phyloP scores from a whole-genome alignment of 2,329 filamentous ascomycete genomes.

The Akanthomyces lecanii region DNA sequence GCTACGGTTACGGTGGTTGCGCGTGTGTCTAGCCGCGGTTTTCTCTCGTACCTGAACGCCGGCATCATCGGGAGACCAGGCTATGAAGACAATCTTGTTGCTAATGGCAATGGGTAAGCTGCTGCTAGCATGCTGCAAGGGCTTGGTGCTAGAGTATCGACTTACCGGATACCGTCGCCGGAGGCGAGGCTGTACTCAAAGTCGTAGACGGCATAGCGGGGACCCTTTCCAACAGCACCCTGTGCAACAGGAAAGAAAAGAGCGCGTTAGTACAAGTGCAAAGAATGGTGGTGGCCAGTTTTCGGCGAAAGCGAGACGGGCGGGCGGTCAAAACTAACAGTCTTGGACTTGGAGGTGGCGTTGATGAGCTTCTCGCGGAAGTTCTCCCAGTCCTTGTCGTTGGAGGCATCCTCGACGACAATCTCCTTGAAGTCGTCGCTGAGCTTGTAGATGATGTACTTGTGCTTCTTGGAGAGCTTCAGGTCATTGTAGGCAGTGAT shows the following conservation, averaged over 20 bases:
- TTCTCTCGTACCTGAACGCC: constrained; percentile 60
- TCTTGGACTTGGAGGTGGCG: constrained; percentile 68
- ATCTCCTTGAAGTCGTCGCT: constrained; percentile 79
- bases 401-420: constrained; percentile 70
- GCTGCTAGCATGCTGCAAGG: constrained; percentile 18
- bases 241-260: constrained; percentile 25
- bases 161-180: constrained; percentile 68
- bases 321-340: constrained; percentile 40
- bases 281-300: not conserved
- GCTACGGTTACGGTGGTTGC: not conserved
- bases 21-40: not conserved
- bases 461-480: constrained; percentile 76
- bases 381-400: constrained; percentile 61
- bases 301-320: not conserved
- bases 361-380: constrained; percentile 75
- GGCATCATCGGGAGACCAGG: constrained; percentile 79
- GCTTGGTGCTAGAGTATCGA: constrained; percentile 2
- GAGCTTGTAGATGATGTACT: constrained; percentile 87
- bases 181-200: constrained; percentile 70
- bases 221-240: constrained; percentile 61
- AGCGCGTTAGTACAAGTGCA: not conserved
- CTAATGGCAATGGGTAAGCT: constrained; percentile 34
- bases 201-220: constrained; percentile 81
- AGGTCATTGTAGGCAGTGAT: constrained; percentile 71
- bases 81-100: constrained; percentile 76